Evolutionary conservation across 2,329 filamentous ascomycete genomes (phyloP), one percentile per base, ranked within the genome.

Genomic region (Talaromyces pinophilus): DNA sequence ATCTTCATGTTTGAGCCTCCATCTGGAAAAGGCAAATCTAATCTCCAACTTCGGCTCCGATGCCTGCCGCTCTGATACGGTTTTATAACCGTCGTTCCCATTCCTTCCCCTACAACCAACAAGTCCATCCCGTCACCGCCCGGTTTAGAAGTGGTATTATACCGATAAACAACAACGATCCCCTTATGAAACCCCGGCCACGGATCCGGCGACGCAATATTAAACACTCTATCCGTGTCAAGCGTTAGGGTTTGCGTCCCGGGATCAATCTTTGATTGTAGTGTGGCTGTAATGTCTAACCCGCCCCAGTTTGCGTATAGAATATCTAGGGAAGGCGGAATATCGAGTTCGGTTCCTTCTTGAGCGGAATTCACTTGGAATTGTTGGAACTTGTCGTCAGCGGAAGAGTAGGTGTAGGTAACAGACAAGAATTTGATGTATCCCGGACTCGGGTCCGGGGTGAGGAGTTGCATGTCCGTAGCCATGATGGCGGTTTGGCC

Each of bases 351-450:
- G 22, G 6, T 22, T 1, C 35, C 35, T 40, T 59, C 55, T n/a
- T 17, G n/a, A 2, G 35, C 55, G 8, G 28, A 22, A 15, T 15
- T 17, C 28, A 59, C 35, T 25, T 59, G 55, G n/a, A 59, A 25
- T 4, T 59, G 2, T 17, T 22, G 38, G 17, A 17, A 15, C 17
- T 38, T 19, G n/a, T 15, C 10, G 17, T 4, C 7, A 6, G 5
- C 11, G 11, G 54, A 59, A 22, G 17, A 25, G 35, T 42, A 59
- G 19, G 33, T 40, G 33, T 25, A 59, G 5, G 55, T 59, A 17
- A 59, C 55, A 17, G 55, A 59, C 11, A 59, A 30, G 7, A 59
- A 15, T 44, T 59, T 59, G 55, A 59, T 25, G 35, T 42, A 59
- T 7, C 55, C 55, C 10, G 55, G 55, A 59, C 55, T 40, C 19